Evolutionary conservation across 805 yeast species (phyloP).

Genomic region (Yarrowia deformans): DNA sequence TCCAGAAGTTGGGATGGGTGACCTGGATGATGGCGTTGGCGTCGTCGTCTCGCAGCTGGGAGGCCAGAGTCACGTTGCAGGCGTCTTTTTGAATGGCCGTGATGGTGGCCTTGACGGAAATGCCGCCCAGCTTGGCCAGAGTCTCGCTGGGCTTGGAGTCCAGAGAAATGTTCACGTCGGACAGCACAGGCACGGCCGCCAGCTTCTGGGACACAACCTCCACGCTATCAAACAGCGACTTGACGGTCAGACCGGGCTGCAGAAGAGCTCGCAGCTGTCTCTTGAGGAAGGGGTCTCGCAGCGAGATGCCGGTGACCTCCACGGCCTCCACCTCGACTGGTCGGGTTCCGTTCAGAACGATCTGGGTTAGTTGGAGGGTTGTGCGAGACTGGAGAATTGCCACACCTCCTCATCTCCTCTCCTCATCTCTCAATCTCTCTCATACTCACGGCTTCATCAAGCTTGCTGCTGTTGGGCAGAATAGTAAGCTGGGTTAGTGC

Average conservation of each 20-base stretch:
- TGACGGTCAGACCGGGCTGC: constrained; percentile 36
- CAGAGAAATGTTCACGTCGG: constrained; percentile 31
- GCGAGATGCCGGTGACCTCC: constrained; percentile 34
- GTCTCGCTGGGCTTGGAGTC: constrained; percentile 32
- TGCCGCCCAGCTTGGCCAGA: constrained; percentile 36
- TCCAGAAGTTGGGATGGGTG: constrained; percentile 35
- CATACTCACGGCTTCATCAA: constrained; percentile 38
- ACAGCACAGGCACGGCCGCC: constrained; percentile 30
- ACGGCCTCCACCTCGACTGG: constrained; percentile 38
- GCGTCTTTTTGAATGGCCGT: constrained; percentile 27
- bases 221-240: constrained; percentile 35
- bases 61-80: constrained; percentile 25
- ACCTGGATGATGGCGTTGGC: constrained; percentile 34
- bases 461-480: constrained; percentile 38
- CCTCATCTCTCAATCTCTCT: not conserved
- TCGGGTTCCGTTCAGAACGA: constrained; percentile 31
- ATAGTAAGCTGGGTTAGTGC: constrained; percentile 36
- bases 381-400: not conserved
- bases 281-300: constrained; percentile 36
- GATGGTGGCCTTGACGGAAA: constrained; percentile 32
- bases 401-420: not conserved
- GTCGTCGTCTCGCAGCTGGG: constrained; percentile 29
- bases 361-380: constrained; percentile 9
- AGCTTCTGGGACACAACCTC: constrained; percentile 28
- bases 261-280: constrained; percentile 33